Evolutionary conservation across 2,329 filamentous ascomycete genomes (phyloP), one percentile per base, ranked within the genome.

Genomic region (Ascocoryne sarcoides): DNA sequence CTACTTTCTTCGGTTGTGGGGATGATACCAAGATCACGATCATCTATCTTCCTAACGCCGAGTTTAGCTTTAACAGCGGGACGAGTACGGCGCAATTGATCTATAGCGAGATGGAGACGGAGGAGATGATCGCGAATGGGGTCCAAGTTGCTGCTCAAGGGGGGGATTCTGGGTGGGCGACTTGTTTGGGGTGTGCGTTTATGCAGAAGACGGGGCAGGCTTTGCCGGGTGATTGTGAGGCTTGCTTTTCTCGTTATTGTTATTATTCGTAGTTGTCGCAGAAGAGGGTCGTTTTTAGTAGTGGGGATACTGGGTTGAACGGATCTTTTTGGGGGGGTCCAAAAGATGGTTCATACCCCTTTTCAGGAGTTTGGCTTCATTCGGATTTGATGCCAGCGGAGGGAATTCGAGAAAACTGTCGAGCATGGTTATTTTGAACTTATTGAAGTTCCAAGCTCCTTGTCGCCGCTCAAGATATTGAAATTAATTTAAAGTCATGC

Each of bases 1-100:
- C 57, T 0, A 45, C 64, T 10, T 65, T 71, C 50, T 71, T 70
- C 40, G 68, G 68, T 12, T 70, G 68, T 17, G 36, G 48, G 17
- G 56, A 63, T 46, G 5, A 29, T 0, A 36, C 33, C n/a, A 52
- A 52, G 17, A 23, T 48, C 2, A 57, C 21, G 18, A 51, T 57
- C 8, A 37, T 55, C 3, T 56, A 54, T 35, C 44, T 71, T 28
- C 69, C 68, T 1, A 71, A 71, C 43, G 50, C 53, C 7, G 50
- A 60, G 10, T 68, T 63, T 40, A 61, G 45, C 0, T 62, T 53
- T 37, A 47, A 54, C 4, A 61, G 57, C 2, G 62, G 62, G 14
- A 50, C 53, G 16, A 23, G 57, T 1, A 55, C 51, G 1, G 7
- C 9, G 52, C 12, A 65, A 40, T 40, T 68, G n/a, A 43, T 56